phyloP scores from a whole-genome alignment of 2,329 filamentous ascomycete species.

The Verticillium zaregamsianum region DNA sequence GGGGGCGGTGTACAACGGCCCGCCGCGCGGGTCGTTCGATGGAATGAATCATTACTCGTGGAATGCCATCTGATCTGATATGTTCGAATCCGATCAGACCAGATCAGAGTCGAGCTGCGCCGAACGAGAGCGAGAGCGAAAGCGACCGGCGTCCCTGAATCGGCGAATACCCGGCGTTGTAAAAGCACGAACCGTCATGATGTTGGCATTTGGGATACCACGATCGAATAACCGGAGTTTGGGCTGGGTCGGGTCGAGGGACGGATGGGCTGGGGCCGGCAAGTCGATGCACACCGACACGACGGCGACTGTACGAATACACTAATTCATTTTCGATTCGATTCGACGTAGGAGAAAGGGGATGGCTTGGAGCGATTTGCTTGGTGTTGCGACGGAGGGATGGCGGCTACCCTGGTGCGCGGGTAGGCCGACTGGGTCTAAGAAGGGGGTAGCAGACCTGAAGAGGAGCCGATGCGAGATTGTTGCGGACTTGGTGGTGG shows the following conservation, averaged over 20 bases:
- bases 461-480: not conserved
- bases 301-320: not conserved
- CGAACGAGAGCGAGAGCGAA: not conserved
- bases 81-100: not conserved
- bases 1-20: slow-evolving; percentile 33
- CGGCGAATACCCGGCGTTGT: not conserved
- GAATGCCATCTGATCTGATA: slow-evolving; percentile 39
- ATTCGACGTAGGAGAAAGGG: not conserved
- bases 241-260: not conserved
- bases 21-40: slow-evolving; percentile 40
- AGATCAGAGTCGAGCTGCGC: not conserved
- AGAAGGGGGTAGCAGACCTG: not conserved
- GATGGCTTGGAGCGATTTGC: not conserved
- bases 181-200: not conserved
- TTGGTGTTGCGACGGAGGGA: not conserved
- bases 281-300: not conserved
- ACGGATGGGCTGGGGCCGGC: not conserved
- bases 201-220: not conserved
- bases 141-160: not conserved
- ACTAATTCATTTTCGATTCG: not conserved
- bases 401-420: not conserved
- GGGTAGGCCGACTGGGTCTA: not conserved
- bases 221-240: not conserved
- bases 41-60: slow-evolving; percentile 54
- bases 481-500: too few relatives aligned